Evolutionary conservation across 306 rosid species (phyloP).

Genomic region (Glycine soja): DNA sequence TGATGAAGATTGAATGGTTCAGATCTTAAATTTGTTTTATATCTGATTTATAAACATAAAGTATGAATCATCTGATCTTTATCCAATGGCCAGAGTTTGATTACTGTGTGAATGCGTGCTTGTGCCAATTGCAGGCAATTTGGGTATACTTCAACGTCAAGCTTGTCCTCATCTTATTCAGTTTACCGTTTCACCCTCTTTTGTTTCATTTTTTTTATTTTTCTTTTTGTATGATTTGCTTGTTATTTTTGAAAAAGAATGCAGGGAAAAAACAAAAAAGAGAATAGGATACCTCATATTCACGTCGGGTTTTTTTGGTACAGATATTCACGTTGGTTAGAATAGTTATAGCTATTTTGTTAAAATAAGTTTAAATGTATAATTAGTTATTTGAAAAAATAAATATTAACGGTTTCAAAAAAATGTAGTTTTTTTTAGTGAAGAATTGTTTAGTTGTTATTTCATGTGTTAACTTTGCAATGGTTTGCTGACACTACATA

Average conservation of each 20-base stretch:
- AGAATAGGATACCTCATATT: neutral
- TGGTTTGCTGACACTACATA: too few relatives aligned
- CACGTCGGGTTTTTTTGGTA: too few relatives aligned
- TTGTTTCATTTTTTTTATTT: neutral
- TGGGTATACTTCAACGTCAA: constrained; percentile 37
- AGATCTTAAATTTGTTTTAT: neutral
- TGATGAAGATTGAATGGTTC: neutral
- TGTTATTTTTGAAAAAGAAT: neutral
- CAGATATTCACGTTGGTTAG: neutral
- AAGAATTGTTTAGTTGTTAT: too few relatives aligned
- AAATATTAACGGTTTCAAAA: too few relatives aligned
- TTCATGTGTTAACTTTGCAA: too few relatives aligned
- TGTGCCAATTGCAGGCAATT: neutral
- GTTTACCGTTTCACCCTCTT: neutral
- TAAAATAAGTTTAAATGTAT: neutral
- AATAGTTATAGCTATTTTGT: neutral
- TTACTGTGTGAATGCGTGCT: neutral
- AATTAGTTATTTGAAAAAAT: neutral
- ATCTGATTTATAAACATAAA: neutral
- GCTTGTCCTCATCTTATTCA: neutral
- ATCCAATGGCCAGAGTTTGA: neutral
- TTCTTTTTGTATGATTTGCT: neutral
- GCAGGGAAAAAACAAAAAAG: neutral
- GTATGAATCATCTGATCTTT: neutral
- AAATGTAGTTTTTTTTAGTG: too few relatives aligned